These are phyloP conservation scores for Elsinoe ampelina DNA, from an alignment of 2,329 filamentous ascomycete species.

Conservation along the genomic window DNA sequence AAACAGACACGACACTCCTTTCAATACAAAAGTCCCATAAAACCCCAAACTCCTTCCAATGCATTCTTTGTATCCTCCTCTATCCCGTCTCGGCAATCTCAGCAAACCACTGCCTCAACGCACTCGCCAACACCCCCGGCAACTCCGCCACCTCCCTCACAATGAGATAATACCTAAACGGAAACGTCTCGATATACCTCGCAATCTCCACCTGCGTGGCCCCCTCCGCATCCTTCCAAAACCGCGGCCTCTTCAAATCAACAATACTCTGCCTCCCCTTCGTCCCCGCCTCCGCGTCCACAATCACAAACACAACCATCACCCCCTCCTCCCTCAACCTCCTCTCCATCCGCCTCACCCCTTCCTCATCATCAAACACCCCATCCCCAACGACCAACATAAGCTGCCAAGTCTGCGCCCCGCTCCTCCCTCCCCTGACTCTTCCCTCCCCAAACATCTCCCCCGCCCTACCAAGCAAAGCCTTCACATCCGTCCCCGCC, in stretches of 20 bases:
- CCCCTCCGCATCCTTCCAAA: constrained; percentile 58
- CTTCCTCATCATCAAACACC: constrained; percentile 80
- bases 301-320: constrained; percentile 96
- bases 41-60: background rate
- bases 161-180: constrained; percentile 93
- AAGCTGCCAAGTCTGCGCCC: constrained; percentile 82
- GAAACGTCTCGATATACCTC: constrained; percentile 89
- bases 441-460: constrained; percentile 72
- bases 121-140: constrained; percentile 74
- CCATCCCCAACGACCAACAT: constrained; percentile 90
- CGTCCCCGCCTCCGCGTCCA: constrained; percentile 52
- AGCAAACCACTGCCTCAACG: constrained; percentile 93
- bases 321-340: constrained; percentile 88
- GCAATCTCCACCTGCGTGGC: constrained; percentile 66
- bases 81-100: constrained; percentile 46
- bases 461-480: constrained; percentile 67
- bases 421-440: constrained; percentile 43
- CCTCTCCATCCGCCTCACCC: constrained; percentile 70
- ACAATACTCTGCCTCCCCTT: constrained; percentile 58
- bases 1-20: background rate
- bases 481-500: constrained; percentile 73
- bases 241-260: constrained; percentile 79
- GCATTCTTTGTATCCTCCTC: background rate
- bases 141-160: constrained; percentile 87
- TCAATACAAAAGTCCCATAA: background rate